Conservation (phyloP, 2,329 filamentous ascomycete species). For the Talaromyces rugulosus region DNA sequence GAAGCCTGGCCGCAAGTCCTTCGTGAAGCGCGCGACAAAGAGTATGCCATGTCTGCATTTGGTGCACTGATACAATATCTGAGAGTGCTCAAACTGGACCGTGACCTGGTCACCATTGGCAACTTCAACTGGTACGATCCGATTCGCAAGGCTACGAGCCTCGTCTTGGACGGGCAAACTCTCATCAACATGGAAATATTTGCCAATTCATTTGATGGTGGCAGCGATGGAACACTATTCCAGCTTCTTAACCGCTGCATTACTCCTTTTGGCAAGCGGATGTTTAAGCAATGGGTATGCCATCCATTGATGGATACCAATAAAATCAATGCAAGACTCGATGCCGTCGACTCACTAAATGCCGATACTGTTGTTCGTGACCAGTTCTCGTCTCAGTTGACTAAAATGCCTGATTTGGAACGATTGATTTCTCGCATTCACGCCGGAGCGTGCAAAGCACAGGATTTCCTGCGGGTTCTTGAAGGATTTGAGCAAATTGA, state of each 20-base stretch:
- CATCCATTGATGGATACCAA: constrained; percentile 83
- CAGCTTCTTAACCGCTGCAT: constrained; percentile 87
- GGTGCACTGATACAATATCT: constrained; percentile 88
- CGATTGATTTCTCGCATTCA: constrained; percentile 91
- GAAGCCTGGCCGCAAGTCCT: constrained; percentile 76
- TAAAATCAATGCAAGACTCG: constrained; percentile 88
- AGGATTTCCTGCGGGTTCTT: constrained; percentile 88
- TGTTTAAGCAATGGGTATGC: constrained; percentile 96
- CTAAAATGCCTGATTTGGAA: constrained; percentile 90
- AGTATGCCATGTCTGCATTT: constrained; percentile 82
- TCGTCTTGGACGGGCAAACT: constrained; percentile 92
- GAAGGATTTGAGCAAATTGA: constrained; percentile 98
- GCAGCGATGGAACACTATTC: constrained; percentile 81
- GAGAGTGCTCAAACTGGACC: constrained; percentile 79
- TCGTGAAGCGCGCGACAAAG: constrained; percentile 68
- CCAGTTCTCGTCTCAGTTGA: constrained; percentile 81
- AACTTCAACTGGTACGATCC: constrained; percentile 92
- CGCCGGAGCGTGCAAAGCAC: constrained; percentile 80
- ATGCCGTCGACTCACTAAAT: constrained; percentile 91
- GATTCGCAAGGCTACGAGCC: constrained; percentile 81
- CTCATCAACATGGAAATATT: constrained; percentile 98
- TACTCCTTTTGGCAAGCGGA: constrained; percentile 92
- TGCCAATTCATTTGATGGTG: constrained; percentile 84
- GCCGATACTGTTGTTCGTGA: constrained; percentile 76
- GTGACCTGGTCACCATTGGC: constrained; percentile 77